phyloP scores from a whole-genome alignment of 176 grass and related monocot species.

The Eleusine coracana region DNA sequence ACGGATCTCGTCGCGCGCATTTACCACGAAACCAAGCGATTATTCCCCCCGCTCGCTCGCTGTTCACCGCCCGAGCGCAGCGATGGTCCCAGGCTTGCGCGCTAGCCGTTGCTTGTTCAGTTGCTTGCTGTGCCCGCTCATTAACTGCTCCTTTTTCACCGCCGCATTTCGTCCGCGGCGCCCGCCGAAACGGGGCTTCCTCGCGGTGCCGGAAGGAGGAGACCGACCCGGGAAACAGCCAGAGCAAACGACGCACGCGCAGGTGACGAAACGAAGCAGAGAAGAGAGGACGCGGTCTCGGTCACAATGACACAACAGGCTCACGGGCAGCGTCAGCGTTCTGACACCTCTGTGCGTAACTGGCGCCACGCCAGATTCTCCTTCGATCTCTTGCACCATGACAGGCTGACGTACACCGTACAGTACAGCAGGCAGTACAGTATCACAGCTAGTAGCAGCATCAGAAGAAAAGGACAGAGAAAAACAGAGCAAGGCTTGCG shows the following conservation, averaged over 20 bases:
- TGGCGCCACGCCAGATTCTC: slow-evolving; percentile 23
- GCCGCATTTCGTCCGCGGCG: not conserved
- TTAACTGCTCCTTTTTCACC: not conserved
- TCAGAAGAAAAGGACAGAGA: not conserved
- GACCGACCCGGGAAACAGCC: not conserved
- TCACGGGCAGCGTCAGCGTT: slow-evolving; percentile 7
- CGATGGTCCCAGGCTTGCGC: not conserved
- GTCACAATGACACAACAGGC: not conserved
- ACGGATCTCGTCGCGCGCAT: slow-evolving; percentile 33
- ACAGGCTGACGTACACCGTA: slow-evolving; percentile 7
- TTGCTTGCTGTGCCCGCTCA: not conserved
- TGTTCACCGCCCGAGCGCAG: not conserved
- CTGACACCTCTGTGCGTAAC: no score
- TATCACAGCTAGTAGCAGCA: not conserved
- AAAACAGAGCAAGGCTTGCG: not conserved
- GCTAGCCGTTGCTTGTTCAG: not conserved
- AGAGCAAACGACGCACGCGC: not conserved
- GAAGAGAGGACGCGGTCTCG: not conserved
- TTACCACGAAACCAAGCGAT: not conserved
- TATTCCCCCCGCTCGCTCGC: not conserved
- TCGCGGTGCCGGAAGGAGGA: not conserved
- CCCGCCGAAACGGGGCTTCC: not conserved
- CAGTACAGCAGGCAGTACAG: not conserved
- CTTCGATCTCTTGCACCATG: slow-evolving; percentile 32
- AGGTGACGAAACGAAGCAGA: not conserved